A percentile compares a stretch with the other conserved stretches of the same genome.
These are phyloP conservation scores for Xerocomus spinulosus DNA, from an alignment of 768 basidiomycete species.

Conservation along the genomic window DNA sequence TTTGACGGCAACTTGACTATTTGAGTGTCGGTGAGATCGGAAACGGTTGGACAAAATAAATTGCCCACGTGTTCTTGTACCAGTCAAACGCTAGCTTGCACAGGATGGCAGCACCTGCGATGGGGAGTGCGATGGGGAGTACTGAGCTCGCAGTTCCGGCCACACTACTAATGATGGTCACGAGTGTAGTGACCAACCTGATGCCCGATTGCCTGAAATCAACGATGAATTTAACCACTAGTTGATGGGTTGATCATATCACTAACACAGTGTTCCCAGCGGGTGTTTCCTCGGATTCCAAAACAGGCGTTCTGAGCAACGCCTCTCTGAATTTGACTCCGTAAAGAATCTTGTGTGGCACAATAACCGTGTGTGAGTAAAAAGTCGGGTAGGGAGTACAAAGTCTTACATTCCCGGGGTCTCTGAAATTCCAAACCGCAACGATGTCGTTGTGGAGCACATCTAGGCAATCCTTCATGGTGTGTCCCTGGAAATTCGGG, in stretches of 20 bases:
- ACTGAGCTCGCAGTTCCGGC: neutral
- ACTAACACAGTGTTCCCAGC: neutral
- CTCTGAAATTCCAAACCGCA: constrained; percentile 3
- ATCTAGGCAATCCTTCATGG: too few species aligned
- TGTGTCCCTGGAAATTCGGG: too few species aligned
- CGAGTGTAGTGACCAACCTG: neutral
- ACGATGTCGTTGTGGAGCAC: constrained; percentile 5
- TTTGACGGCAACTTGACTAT: neutral
- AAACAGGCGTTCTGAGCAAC: neutral
- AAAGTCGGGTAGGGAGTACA: too few species aligned
- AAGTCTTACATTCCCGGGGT: constrained; percentile 2
- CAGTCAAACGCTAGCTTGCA: neutral
- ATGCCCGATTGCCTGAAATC: neutral
- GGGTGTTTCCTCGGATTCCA: neutral
- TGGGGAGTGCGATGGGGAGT: neutral
- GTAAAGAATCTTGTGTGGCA: neutral
- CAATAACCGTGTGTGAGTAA: too few species aligned
- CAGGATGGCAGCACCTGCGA: neutral
- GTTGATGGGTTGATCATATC: neutral
- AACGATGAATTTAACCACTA: neutral
- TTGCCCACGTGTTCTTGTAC: constrained; percentile 3
- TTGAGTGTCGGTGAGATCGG: neutral
- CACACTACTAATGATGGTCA: too few species aligned
- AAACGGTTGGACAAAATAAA: neutral
- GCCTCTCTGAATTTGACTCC: neutral